Evolutionary conservation across 768 basidiomycete genomes (phyloP).

Genomic region (Xerocomus potaroensis): DNA sequence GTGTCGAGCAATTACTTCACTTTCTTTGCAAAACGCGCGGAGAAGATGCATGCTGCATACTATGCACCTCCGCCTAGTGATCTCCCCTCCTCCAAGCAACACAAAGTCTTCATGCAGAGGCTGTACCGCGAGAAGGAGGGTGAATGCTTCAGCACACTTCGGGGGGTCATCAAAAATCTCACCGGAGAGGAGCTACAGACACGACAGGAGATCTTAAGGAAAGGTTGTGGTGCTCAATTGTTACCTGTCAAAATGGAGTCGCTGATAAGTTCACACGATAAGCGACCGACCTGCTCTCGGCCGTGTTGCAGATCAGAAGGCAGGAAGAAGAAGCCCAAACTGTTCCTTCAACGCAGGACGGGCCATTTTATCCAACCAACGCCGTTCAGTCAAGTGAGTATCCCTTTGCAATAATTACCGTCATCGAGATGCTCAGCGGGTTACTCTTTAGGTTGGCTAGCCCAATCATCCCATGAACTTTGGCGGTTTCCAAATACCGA

Average conservation of each 20-base stretch:
- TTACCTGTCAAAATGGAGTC: background rate
- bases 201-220: constrained; percentile 20
- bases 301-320: background rate
- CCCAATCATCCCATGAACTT: background rate
- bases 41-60: constrained; percentile 3
- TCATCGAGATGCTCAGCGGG: background rate
- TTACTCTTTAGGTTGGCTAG: background rate
- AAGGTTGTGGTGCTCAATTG: constrained; percentile 14
- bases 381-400: background rate
- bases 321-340: background rate
- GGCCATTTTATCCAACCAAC: background rate
- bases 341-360: background rate
- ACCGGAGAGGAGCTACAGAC: constrained; percentile 14
- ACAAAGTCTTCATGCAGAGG: constrained; percentile 15
- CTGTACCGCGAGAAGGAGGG: constrained; percentile 23
- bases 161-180: constrained; percentile 12
- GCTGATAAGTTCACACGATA: background rate
- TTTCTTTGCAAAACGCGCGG: background rate
- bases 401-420: background rate
- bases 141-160: constrained; percentile 13
- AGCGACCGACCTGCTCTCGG: constrained; percentile 7
- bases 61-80: background rate
- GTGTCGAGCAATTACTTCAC: too few relatives aligned
- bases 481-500: background rate
- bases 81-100: background rate